These are phyloP conservation scores for Acidiella bohemica DNA, from an alignment of 495 filamentous ascomycete species.

Conservation along the genomic window DNA sequence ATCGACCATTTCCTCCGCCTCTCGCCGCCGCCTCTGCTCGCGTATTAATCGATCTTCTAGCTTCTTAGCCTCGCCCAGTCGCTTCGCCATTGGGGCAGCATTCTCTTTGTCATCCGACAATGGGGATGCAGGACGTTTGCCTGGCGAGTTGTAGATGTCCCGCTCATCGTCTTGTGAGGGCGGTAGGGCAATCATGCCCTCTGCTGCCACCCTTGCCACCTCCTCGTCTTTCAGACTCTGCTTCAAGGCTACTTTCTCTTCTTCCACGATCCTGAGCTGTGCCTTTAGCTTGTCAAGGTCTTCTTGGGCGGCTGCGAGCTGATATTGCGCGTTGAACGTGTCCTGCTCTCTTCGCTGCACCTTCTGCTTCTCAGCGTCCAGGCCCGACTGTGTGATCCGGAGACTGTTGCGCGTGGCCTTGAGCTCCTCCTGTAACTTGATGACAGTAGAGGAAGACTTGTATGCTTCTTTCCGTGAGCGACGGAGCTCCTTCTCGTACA, in stretches of 20 bases:
- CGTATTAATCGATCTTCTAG: conserved; percentile 47
- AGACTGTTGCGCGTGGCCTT: conserved; percentile 48
- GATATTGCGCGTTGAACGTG: conserved; percentile 59
- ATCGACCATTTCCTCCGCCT: conserved; percentile 60
- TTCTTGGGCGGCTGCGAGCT: conserved; percentile 59
- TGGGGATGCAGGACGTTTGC: conserved; percentile 21
- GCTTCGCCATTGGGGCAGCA: conserved; percentile 16
- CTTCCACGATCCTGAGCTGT: conserved; percentile 50
- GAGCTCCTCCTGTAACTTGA: conserved; percentile 73
- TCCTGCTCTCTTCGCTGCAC: conserved; percentile 52
- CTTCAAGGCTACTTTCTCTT: conserved; percentile 55
- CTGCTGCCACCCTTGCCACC: conserved; percentile 46
- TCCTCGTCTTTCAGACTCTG: conserved; percentile 47
- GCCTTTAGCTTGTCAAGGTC: conserved; percentile 53
- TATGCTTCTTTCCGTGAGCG: conserved; percentile 74
- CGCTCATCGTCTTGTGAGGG: conserved; percentile 27
- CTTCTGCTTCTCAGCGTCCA: conserved; percentile 36
- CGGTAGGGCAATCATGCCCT: conserved; percentile 50
- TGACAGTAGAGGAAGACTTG: conserved; percentile 59
- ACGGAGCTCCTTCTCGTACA: conserved; percentile 77
- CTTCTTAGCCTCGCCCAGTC: conserved; percentile 35
- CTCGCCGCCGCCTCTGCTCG: conserved; percentile 51
- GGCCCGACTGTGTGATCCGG: conserved; percentile 40
- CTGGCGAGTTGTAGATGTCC: conserved; percentile 26
- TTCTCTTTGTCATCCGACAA: conserved; percentile 32